phyloP scores from a whole-genome alignment of 148 eudicot species.

The Vaccinium macrocarpon region DNA sequence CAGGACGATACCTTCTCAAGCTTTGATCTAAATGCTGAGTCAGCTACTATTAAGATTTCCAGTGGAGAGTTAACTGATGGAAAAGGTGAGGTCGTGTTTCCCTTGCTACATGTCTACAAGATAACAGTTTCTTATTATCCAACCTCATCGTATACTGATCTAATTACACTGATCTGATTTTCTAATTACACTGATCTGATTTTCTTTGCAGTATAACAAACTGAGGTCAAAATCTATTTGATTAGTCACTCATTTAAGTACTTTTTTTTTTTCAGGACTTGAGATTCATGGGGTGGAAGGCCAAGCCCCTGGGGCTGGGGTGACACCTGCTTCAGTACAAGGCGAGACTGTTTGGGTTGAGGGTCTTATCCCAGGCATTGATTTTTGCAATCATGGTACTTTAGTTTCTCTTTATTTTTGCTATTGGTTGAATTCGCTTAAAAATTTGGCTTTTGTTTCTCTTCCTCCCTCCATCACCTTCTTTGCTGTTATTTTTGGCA shows the following conservation, averaged over 20 bases:
- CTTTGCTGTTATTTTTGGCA: not conserved
- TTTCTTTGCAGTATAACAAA: not conserved
- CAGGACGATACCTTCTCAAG: conserved; percentile 21
- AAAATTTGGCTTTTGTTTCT: not conserved
- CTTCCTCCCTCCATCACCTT: not conserved
- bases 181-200: not conserved
- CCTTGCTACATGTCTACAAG: conserved; percentile 11
- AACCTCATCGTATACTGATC: not conserved
- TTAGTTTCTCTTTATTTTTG: conserved; percentile 7
- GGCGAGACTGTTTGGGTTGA: conserved; percentile 85
- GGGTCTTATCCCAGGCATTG: conserved; percentile 98
- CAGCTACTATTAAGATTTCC: conserved; percentile 20
- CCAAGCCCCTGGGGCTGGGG: conserved; percentile 36
- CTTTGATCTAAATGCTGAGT: conserved; percentile 19
- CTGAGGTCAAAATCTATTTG: conserved; percentile 5
- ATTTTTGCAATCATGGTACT: conserved; percentile 97
- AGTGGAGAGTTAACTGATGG: conserved; percentile 26
- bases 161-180: not conserved
- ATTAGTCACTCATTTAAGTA: not conserved
- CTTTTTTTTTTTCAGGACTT: conserved; percentile 25
- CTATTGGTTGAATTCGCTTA: not conserved
- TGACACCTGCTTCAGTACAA: conserved; percentile 28
- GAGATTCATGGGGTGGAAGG: conserved; percentile 21
- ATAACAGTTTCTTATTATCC: not conserved
- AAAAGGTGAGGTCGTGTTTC: conserved; percentile 29